Base-by-base conservation (phyloP, 1,139 yeast species). In the Meyerozyma smithsonii region DNA sequence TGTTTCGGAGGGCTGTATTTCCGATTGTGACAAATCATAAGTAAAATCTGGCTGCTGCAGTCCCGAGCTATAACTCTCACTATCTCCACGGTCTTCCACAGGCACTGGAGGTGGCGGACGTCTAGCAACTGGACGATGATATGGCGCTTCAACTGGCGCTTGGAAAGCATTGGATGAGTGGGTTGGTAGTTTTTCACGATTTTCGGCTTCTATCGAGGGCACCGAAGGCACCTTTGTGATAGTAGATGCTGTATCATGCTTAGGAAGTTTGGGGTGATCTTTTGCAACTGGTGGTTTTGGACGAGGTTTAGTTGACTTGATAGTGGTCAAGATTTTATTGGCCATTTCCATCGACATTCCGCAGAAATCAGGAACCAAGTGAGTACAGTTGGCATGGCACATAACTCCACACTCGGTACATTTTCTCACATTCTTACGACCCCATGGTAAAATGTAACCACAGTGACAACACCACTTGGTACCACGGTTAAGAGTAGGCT, bases 391-490 rank as follows among this genome's bases (percentile, higher is more conserved):
- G 5, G 95, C 78, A 59, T 92, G 98, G 55, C 96, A 90, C 82
- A 90, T 87, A 21, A 89, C 79, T 32, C 95, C 95, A 77, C 98
- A 92, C 55, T 92, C 98, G 7, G 84, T 70, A 72, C 98, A 92
- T 59, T 89, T 92, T 39, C 96, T 77, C n/a, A 89, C 95, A 56
- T 86, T 89, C 62, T 88, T 89, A 55, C 83, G 81, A 41, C 97
- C 96, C 83, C 96, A 83, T 5, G 98, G 97, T 48, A 92, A 72
- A 40, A 92, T 81, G 58, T 88, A 89, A 45, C 98, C 98, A 74
- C 98, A 92, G 58, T 92, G 98, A 55, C 97, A 92, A 64, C 98
- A 92, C 98, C 98, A 92, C 57, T 90, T 90, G 5, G 98, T 95
- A 52, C 97, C 95, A 66, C 90, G 84, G 58, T 92, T 92, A 16